Base-by-base conservation (phyloP, 768 basidiomycete species). In the Cystobasidium ongulense region DNA sequence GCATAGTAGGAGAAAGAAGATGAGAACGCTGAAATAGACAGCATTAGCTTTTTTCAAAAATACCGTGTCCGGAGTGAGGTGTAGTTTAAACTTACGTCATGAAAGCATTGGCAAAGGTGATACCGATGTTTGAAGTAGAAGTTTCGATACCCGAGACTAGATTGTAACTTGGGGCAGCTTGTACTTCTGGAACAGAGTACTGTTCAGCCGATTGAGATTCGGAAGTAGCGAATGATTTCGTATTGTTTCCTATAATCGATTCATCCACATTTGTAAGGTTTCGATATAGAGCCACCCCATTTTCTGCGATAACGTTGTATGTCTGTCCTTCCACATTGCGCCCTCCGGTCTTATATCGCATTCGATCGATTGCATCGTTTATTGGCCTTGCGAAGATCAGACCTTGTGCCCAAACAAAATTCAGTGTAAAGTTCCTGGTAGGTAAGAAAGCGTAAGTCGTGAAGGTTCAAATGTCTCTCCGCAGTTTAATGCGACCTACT, bases 341-440 rank as follows among this genome's bases (percentile, higher is more conserved):
- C 63, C 91, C 91, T 7, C 93, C 94, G 0, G 94, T 97, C 54
- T 85, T 83, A 74, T 87, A 85, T 7, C 94, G 88, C 88, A 95
- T 89, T 76, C 82, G 84, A 78, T 91, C 87, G 78, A 97, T 93
- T 23, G 90, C 86, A 27, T 81, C 79, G 78, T 97, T 91, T 63
- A 96, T 83, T 17, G 84, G 81, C 25, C 85, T 81, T 71, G 91
- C 86, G 72, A 76, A 67, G 75, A 83, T 81, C 15, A 97, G 82
- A 0, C 91, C 91, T 79, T 95, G 81, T 0, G 90, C 85, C 93
- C 92, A 97, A 0, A 88, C 86, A 76, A 95, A 96, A 78, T 97
- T 97, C 79, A 88, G 84, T 1, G 89, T 84, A 77, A 88, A 97
- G 27, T 72, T 43, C 27, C 52, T n/a, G 33, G 23, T 39, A 63